These are phyloP conservation scores for Candida ortonii DNA, from an alignment of 805 yeast species.

Conservation along the genomic window DNA sequence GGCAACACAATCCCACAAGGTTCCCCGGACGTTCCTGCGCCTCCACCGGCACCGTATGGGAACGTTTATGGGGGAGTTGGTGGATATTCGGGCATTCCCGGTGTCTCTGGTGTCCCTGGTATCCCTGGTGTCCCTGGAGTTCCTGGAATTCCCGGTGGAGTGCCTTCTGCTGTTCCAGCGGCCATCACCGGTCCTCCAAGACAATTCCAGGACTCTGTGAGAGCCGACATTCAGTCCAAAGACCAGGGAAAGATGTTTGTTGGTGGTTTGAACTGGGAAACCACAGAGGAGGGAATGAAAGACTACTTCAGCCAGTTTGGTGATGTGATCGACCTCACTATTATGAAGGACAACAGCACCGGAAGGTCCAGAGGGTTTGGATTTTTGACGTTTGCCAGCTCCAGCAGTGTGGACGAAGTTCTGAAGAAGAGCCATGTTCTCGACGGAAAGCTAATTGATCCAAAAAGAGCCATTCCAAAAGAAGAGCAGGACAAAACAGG, in stretches of 20 bases:
- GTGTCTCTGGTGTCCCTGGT: too few relatives aligned
- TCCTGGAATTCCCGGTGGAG: too few relatives aligned
- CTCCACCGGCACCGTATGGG: too few relatives aligned
- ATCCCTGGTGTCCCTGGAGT: too few relatives aligned
- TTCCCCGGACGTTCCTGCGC: too few relatives aligned
- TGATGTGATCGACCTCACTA: conserved; percentile 80
- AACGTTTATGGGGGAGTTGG: too few relatives aligned
- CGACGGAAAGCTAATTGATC: conserved; percentile 96
- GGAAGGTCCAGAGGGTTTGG: conserved; percentile 96
- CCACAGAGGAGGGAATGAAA: conserved; percentile 81
- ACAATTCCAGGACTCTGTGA: conserved; percentile 31
- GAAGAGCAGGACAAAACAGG: conserved; percentile 97
- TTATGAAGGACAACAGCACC: conserved; percentile 84
- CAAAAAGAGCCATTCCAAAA: conserved; percentile 94
- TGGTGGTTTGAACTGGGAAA: conserved; percentile 98
- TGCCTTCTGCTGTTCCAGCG: too few relatives aligned
- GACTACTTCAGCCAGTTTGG: conserved; percentile 87
- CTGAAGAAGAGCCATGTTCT: conserved; percentile 80
- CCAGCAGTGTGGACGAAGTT: conserved; percentile 83
- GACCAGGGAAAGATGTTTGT: conserved; percentile 91
- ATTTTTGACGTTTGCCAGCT: conserved; percentile 78
- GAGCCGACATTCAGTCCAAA: conserved; percentile 50
- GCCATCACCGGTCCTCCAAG: conserved; percentile 13
- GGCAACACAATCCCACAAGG: too few relatives aligned
- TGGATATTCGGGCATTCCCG: too few relatives aligned